Percentiles rank a stretch among this genome's conserved stretches.
Evolutionary conservation across 2,329 filamentous ascomycete genomes (phyloP).

Genomic region (Xylaria sp.): DNA sequence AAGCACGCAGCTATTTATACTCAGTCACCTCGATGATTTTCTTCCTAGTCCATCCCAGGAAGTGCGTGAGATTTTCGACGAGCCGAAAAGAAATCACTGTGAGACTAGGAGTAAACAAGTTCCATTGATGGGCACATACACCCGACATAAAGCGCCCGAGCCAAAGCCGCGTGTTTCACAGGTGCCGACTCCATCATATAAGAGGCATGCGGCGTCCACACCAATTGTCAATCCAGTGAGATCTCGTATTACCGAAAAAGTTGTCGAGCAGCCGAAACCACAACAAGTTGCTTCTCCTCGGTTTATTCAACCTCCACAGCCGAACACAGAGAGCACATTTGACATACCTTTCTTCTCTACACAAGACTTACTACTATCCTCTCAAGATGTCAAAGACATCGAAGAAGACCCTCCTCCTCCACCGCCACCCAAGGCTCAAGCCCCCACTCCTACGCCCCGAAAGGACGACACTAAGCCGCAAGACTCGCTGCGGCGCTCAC

Average conservation of each 20-base stretch:
- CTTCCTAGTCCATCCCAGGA: constrained; percentile 64
- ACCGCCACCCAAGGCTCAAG: constrained; percentile 22
- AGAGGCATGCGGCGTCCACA: neutral
- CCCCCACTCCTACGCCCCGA: neutral
- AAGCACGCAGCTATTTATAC: constrained; percentile 61
- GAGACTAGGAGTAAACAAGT: neutral
- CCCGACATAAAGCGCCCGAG: neutral
- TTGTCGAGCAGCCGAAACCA: neutral
- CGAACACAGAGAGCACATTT: constrained; percentile 19
- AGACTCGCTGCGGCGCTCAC: constrained; percentile 30
- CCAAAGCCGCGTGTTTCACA: neutral
- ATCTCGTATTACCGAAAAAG: neutral
- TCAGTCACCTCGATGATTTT: constrained; percentile 56
- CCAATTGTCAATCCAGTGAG: neutral
- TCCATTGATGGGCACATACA: neutral
- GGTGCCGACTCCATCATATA: neutral
- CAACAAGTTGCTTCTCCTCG: neutral
- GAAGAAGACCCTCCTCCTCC: constrained; percentile 36
- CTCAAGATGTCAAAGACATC: constrained; percentile 54
- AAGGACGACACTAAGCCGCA: neutral
- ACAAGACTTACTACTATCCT: constrained; percentile 53
- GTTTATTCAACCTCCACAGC: neutral
- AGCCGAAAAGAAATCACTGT: constrained; percentile 29
- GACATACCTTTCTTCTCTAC: constrained; percentile 49
- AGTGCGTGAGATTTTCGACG: constrained; percentile 55